A percentile compares a stretch with the other conserved stretches of the same genome.
Conservation (phyloP, 2,329 filamentous ascomycete species). For the Tolypocladium guangdongense region DNA sequence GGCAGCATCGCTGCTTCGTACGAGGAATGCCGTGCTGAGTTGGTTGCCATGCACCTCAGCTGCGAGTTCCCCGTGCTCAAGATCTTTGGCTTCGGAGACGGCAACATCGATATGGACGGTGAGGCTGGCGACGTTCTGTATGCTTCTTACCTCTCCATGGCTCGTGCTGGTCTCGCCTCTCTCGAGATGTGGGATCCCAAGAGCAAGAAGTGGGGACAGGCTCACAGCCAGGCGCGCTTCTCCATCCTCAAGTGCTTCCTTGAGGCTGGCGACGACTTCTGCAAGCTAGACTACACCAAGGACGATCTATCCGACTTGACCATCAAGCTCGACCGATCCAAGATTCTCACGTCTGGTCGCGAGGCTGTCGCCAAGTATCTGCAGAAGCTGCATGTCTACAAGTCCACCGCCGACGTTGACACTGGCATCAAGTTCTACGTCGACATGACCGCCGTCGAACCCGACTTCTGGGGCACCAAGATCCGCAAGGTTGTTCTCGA, state of each 20-base stretch:
- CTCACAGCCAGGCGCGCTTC: constrained; percentile 85
- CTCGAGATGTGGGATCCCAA: constrained; percentile 95
- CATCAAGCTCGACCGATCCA: constrained; percentile 72
- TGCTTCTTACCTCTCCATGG: constrained; percentile 84
- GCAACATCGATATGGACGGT: constrained; percentile 57
- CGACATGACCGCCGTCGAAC: constrained; percentile 70
- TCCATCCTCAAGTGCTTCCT: constrained; percentile 80
- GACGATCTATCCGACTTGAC: constrained; percentile 72
- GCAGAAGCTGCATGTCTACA: constrained; percentile 87
- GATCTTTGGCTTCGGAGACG: constrained; percentile 86
- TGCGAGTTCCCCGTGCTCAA: constrained; percentile 83
- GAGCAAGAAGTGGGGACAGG: constrained; percentile 82
- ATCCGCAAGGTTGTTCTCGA: constrained; percentile 64
- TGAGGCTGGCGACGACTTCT: constrained; percentile 76
- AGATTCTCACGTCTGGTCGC: constrained; percentile 75
- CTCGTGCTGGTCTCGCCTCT: constrained; percentile 76
- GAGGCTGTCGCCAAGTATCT: constrained; percentile 79
- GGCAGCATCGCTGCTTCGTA: constrained; percentile 79
- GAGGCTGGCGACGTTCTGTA: constrained; percentile 83
- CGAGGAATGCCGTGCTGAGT: constrained; percentile 90
- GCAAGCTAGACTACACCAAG: constrained; percentile 61
- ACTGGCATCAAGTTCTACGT: constrained; percentile 71
- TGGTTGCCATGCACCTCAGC: constrained; percentile 81
- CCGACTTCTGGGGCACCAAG: constrained; percentile 73
- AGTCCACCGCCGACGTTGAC: constrained; percentile 75